Percentiles rank a stretch among this genome's conserved stretches.
Evolutionary conservation across 2,329 filamentous ascomycete genomes (phyloP).

Genomic region (Periconia digitata): DNA sequence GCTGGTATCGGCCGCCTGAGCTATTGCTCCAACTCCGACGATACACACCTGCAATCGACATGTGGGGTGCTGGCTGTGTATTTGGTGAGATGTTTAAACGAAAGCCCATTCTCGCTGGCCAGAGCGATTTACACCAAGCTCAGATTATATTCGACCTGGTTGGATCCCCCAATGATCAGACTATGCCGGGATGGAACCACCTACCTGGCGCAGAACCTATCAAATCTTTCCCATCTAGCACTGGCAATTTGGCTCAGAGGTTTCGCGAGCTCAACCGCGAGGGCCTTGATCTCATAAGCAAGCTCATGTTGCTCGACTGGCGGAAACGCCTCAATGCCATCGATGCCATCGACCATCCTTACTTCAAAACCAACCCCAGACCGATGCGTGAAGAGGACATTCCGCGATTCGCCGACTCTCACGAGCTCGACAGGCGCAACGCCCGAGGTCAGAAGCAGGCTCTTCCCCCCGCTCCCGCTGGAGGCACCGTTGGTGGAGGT

Average conservation of each 20-base stretch:
- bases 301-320: conserved; percentile 89
- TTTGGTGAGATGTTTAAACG: conserved; percentile 97
- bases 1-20: conserved; percentile 97
- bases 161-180: conserved; percentile 84
- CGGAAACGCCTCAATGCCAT: conserved; percentile 85
- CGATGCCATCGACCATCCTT: conserved; percentile 88
- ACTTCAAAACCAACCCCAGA: conserved; percentile 78
- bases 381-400: conserved; percentile 83
- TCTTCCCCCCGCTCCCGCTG: conserved; percentile 86
- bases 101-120: conserved; percentile 88
- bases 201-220: conserved; percentile 81
- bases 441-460: conserved; percentile 83
- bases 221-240: conserved; percentile 61
- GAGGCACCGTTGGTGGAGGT: conserved; percentile 80
- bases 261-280: conserved; percentile 75
- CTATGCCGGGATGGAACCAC: conserved; percentile 86
- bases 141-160: conserved; percentile 93
- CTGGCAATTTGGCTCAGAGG: conserved; percentile 67
- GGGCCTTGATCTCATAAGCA: conserved; percentile 77
- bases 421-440: conserved; percentile 92
- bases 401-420: conserved; percentile 90
- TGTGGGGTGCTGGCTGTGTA: conserved; percentile 99
- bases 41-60: conserved; percentile 96
- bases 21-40: conserved; percentile 81
- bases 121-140: conserved; percentile 85